Base-by-base conservation (phyloP, 108 stramenopile species). In the Heterococcus sp. region DNA sequence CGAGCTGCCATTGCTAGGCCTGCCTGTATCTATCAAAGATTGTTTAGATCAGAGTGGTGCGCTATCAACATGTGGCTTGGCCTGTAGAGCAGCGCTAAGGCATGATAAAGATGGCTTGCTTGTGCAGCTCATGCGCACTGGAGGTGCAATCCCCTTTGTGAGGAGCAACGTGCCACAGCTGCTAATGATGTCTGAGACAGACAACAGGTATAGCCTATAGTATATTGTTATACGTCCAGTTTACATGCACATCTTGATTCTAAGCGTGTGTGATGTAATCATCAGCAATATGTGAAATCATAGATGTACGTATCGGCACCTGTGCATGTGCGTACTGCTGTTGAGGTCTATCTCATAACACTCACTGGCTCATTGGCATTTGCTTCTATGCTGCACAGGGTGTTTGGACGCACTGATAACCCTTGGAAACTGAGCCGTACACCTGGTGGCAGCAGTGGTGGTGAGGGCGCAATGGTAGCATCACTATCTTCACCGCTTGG, bases 131-230 rank as follows among this genome's bases (percentile, higher is more conserved):
- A 3, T 89, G 64, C 75, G 87, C 26, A 85, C 82, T 32, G 79
- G 71, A 37, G 88, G 88, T n/a, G 88, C 88, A 5, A 89, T 89
- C 31, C 77, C 84, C 11, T 84, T 75, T 37, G 87, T 86, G 5
- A 74, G 82, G 35, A 67, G 67, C 65, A 88, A 86, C 75, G 85
- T 88, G 30, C 87, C 87, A 27, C 86, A 87, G 36, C 28, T n/a
- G 3, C 76, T 86, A 26, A 58, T 58, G 46, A 58, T 58, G 46
- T 14, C 14, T 21, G 46, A 58, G 46, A 58, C 46, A 21, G 46
- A 58, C 46, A 58, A 58, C 46, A 58, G 46, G 46, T 58, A n/a
- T n/a, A n/a, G n/a, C n/a, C n/a, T n/a, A n/a, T n/a, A n/a, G n/a
- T n/a, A n/a, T n/a, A n/a, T n/a, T n/a, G n/a, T n/a, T n/a, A n/a